These are phyloP conservation scores for Cutaneotrichosporon dermatis DNA, from an alignment of 1,284 basidiomycete species.

Conservation along the genomic window DNA sequence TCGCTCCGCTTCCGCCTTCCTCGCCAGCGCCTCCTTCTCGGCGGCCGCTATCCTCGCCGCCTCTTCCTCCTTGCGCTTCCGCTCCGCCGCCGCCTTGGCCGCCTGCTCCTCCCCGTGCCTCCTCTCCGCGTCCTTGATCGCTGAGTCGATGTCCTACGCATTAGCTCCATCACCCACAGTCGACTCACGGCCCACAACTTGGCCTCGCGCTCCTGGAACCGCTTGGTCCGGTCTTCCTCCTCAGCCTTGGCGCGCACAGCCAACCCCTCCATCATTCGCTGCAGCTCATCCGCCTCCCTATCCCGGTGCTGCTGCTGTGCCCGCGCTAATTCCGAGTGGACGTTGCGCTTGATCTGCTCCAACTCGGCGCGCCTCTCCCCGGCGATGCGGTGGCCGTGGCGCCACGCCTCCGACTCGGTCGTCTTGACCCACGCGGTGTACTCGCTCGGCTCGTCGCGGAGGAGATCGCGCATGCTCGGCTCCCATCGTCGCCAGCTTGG, in stretches of 20 bases:
- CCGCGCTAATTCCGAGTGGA: constrained; percentile 15
- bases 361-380: constrained; percentile 4
- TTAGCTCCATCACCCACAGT: not conserved
- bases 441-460: constrained; percentile 26
- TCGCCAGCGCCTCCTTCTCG: constrained; percentile 24
- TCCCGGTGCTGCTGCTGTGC: constrained; percentile 15
- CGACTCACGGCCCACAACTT: constrained; percentile 40
- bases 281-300: constrained; percentile 34
- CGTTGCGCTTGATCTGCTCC: constrained; percentile 5
- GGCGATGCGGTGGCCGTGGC: constrained; percentile 7
- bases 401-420: constrained; percentile 38
- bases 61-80: constrained; percentile 24
- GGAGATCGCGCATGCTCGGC: constrained; percentile 17
- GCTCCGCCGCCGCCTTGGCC: constrained; percentile 10
- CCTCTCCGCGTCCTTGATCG: constrained; percentile 26
- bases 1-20: constrained; percentile 27
- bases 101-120: constrained; percentile 23
- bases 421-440: constrained; percentile 32
- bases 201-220: constrained; percentile 35
- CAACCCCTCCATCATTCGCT: constrained; percentile 33
- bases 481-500: constrained; percentile 9
- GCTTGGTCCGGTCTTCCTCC: constrained; percentile 28
- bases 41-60: constrained; percentile 22
- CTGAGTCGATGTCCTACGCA: constrained; percentile 36
- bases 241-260: constrained; percentile 29